These are phyloP conservation scores for Corylus americana DNA, from an alignment of 306 rosid species.

Conservation along the genomic window DNA sequence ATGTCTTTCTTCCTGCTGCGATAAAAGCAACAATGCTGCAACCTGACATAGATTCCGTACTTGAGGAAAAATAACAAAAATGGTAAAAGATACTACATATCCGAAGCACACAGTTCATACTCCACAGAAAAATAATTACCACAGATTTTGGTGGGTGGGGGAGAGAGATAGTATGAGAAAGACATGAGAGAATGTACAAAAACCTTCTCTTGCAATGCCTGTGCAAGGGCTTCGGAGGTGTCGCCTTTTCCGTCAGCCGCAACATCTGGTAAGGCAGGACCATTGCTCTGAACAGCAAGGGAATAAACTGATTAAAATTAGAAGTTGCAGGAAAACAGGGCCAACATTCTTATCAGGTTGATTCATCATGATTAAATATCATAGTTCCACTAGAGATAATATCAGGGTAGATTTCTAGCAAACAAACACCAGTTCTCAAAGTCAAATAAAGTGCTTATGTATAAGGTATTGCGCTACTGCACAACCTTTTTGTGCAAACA, in stretches of 20 bases:
- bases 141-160: constrained; percentile 13
- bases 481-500: background rate
- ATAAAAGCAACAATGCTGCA: constrained; percentile 68
- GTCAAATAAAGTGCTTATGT: background rate
- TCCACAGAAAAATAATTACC: constrained; percentile 7
- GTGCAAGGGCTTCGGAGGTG: constrained; percentile 68
- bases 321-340: constrained; percentile 10
- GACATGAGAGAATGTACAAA: constrained; percentile 1
- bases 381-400: background rate
- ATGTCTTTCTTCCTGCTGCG: constrained; percentile 95
- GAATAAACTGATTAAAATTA: constrained; percentile 24
- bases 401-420: background rate
- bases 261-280: constrained; percentile 31
- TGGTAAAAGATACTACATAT: background rate
- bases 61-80: constrained; percentile 25
- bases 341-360: background rate
- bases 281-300: constrained; percentile 40
- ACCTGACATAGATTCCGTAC: constrained; percentile 56
- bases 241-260: constrained; percentile 42
- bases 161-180: background rate
- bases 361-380: background rate
- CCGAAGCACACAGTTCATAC: background rate
- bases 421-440: background rate
- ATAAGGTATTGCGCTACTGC: background rate
- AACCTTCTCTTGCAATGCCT: constrained; percentile 93